phyloP scores from a whole-genome alignment of 2,329 filamentous ascomycete species.

The Ploettnerulaceae sp. region DNA sequence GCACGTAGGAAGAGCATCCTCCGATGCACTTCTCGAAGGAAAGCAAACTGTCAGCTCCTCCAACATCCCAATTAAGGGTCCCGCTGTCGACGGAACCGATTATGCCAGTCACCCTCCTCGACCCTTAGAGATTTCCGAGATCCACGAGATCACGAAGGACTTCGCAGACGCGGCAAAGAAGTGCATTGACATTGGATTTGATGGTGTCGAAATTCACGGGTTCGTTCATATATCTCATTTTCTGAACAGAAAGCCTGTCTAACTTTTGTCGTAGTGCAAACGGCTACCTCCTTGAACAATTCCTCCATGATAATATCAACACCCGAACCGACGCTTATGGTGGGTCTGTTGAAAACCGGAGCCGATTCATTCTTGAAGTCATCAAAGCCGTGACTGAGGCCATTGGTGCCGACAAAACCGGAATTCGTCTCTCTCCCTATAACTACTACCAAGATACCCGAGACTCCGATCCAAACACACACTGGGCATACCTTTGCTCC shows the following conservation, averaged over 20 bases:
- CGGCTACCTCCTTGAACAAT: conserved; percentile 52
- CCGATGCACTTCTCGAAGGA: conserved; percentile 35
- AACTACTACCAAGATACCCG: conserved; percentile 56
- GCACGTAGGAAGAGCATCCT: conserved; percentile 47
- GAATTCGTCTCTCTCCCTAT: conserved; percentile 53
- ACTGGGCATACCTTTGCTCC: conserved; percentile 27
- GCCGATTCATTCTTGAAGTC: conserved; percentile 49
- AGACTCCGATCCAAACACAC: conserved; percentile 37
- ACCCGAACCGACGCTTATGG: conserved; percentile 48
- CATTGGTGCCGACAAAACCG: conserved; percentile 47
- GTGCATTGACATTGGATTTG: conserved; percentile 50
- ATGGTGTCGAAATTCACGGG: conserved; percentile 40
- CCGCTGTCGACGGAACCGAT: conserved; percentile 15
- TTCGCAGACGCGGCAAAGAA: conserved; percentile 30
- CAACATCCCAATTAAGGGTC: conserved; percentile 21
- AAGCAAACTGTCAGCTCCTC: conserved; percentile 28
- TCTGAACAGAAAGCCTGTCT: neutral
- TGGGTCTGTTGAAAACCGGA: conserved; percentile 45
- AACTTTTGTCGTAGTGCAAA: conserved; percentile 34
- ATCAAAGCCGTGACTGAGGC: conserved; percentile 45
- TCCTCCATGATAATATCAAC: conserved; percentile 51
- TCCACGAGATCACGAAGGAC: conserved; percentile 25
- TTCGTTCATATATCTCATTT: neutral
- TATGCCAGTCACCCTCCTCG: conserved; percentile 31
- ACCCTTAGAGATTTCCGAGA: conserved; percentile 35